Percentiles rank a stretch among this genome's conserved stretches.
Evolutionary conservation across 2,329 filamentous ascomycete genomes (phyloP).

Genomic region (Phaeoacremonium minimum): DNA sequence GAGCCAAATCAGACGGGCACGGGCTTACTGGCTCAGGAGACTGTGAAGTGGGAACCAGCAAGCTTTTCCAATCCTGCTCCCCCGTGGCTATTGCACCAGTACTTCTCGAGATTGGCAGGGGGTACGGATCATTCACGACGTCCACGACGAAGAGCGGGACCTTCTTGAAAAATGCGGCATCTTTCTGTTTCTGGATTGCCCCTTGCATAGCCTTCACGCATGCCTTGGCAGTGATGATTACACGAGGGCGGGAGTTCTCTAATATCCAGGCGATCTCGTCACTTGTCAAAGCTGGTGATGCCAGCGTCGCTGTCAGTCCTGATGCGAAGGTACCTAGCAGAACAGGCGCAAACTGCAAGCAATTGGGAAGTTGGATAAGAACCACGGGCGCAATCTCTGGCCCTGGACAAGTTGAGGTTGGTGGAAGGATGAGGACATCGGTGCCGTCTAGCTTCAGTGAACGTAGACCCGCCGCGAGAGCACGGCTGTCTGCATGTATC

Average conservation of each 20-base stretch:
- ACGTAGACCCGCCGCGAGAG: conserved; percentile 28
- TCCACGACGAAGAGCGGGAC: conserved; percentile 59
- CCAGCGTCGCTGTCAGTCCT: conserved; percentile 33
- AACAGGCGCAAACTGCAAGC: conserved; percentile 28
- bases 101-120: conserved; percentile 10
- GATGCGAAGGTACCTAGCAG: conserved; percentile 31
- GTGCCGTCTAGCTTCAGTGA: conserved; percentile 28
- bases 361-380: conserved; percentile 36
- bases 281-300: conserved; percentile 31
- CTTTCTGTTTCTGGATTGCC: conserved; percentile 26
- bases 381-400: conserved; percentile 35
- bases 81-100: conserved; percentile 1
- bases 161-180: conserved; percentile 21
- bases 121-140: conserved; percentile 25
- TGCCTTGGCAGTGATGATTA: conserved; percentile 28
- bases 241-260: conserved; percentile 30
- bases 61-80: conserved; percentile 51
- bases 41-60: conserved; percentile 50
- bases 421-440: conserved; percentile 25
- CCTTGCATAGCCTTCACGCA: conserved; percentile 24
- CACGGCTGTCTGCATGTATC: conserved; percentile 26
- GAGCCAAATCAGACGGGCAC: no score
- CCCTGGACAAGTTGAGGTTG: conserved; percentile 29
- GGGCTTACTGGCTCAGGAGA: conserved; percentile 39
- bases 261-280: conserved; percentile 35